A percentile compares a stretch with the other conserved stretches of the same genome.
Evolutionary conservation across 768 basidiomycete genomes (phyloP).

Genomic region (Panaeolus papilionaceus): DNA sequence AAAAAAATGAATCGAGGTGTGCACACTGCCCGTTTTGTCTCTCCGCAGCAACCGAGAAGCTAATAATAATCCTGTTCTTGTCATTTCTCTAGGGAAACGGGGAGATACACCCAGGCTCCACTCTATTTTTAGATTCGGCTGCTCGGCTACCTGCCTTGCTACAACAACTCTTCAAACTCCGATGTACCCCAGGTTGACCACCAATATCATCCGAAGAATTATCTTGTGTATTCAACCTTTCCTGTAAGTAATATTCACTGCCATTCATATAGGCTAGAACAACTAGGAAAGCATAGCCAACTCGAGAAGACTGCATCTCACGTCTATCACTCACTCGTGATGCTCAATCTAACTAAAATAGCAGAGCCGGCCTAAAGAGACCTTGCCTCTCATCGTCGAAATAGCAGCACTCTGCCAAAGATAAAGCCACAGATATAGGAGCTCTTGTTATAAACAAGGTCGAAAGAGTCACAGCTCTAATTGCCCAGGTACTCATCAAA

Average conservation of each 20-base stretch:
- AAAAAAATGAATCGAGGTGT: constrained; percentile 4
- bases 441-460: no score
- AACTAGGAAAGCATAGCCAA: neutral
- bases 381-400: neutral
- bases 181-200: neutral
- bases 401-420: neutral
- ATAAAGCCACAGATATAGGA: neutral
- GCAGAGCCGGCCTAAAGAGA: neutral
- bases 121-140: constrained; percentile 11
- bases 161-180: neutral
- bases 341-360: neutral
- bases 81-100: neutral
- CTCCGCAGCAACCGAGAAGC: constrained; percentile 13
- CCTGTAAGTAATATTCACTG: no score
- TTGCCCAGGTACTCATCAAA: no score
- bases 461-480: no score
- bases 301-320: no score
- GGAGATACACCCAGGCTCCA: neutral
- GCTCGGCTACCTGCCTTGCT: neutral
- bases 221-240: no score
- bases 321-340: neutral
- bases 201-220: no score
- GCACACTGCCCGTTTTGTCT: neutral
- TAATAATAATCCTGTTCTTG: neutral
- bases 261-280: no score